Evolutionary conservation across 495 filamentous ascomycete species (phyloP).

Genomic region (Lichenothelia convexa): DNA sequence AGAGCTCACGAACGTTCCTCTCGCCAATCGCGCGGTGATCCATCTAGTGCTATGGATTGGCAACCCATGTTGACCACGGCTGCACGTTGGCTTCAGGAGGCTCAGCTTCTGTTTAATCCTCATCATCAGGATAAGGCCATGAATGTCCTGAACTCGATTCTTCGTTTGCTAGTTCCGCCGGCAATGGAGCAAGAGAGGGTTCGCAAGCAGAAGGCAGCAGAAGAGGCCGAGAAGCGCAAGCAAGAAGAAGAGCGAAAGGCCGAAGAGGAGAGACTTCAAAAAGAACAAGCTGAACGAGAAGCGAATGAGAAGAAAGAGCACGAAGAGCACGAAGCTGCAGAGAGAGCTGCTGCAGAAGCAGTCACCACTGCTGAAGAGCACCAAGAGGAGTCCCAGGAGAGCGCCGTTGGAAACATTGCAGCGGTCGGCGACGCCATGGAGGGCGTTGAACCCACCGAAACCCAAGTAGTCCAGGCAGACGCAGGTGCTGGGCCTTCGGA

Average conservation of each 20-base stretch:
- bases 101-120: conserved; percentile 61
- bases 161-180: conserved; percentile 60
- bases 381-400: conserved; percentile 18
- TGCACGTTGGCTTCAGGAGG: conserved; percentile 78
- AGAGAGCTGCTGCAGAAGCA: conserved; percentile 19
- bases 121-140: conserved; percentile 50
- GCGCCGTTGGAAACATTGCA: conserved; percentile 26
- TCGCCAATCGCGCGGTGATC: conserved; percentile 21
- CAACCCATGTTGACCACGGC: conserved; percentile 42
- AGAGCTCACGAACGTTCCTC: conserved; percentile 2
- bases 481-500: conserved; percentile 32
- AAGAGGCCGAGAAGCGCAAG: conserved; percentile 18
- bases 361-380: conserved; percentile 12
- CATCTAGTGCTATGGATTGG: conserved; percentile 52
- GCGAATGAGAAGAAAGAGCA: conserved; percentile 14
- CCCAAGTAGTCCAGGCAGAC: conserved; percentile 12
- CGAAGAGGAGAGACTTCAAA: conserved; percentile 29
- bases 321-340: conserved; percentile 33
- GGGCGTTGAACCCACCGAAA: conserved; percentile 48
- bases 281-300: conserved; percentile 33
- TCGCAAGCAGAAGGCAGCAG: conserved; percentile 36
- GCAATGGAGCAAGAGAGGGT: conserved; percentile 62
- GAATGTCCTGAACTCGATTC: conserved; percentile 51
- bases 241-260: conserved; percentile 18
- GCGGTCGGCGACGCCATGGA: conserved; percentile 56